Conservation (phyloP, 164 flowering plant species). For the Magnolia sinica region DNA sequence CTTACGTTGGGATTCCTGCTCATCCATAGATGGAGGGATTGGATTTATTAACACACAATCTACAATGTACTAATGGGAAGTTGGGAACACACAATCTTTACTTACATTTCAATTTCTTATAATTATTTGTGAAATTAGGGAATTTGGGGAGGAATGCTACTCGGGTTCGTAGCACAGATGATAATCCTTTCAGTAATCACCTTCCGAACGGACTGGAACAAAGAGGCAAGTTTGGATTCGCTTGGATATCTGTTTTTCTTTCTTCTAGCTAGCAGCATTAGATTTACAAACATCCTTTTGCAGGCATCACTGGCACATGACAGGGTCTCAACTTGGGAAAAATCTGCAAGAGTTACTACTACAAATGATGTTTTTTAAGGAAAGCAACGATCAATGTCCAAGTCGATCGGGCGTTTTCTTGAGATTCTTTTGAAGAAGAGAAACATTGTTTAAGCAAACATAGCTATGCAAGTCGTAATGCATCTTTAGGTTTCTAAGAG, state of each 20-base stretch:
- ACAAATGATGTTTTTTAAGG: neutral
- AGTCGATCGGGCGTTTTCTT: neutral
- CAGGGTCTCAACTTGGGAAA: constrained; percentile 9
- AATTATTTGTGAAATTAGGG: constrained; percentile 5
- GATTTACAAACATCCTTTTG: neutral
- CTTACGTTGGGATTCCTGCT: neutral
- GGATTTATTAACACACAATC: neutral
- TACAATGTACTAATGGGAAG: neutral
- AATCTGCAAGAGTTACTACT: neutral
- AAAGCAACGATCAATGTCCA: neutral
- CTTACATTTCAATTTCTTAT: neutral
- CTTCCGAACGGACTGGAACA: constrained; percentile 14
- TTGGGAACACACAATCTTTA: too few species aligned
- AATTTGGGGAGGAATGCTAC: constrained; percentile 16
- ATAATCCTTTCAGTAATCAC: constrained; percentile 10
- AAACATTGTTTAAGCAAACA: neutral
- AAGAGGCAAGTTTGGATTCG: constrained; percentile 8
- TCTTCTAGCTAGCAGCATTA: neutral
- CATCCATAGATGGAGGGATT: neutral
- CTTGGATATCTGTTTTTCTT: neutral
- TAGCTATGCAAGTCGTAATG: neutral
- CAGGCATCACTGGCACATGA: constrained; percentile 7
- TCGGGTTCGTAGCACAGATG: constrained; percentile 7
- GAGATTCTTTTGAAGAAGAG: neutral
- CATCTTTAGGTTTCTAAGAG: neutral